Evolutionary conservation across 129 eudicot species (phyloP), one percentile per base, ranked within the genome.

Genomic region (Chrysanthemum makinoi): DNA sequence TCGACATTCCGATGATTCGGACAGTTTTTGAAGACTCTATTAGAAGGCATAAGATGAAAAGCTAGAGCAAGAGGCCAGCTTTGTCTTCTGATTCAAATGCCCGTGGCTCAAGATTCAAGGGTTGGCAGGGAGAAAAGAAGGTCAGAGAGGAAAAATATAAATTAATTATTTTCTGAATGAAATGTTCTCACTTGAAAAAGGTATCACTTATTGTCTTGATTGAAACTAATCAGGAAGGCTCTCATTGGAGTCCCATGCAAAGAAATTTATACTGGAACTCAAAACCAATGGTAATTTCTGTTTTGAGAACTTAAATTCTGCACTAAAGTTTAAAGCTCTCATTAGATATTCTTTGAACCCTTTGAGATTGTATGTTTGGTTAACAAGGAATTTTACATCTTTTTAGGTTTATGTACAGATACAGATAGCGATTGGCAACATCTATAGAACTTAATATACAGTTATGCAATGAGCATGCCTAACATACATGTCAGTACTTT

Each of bases 401-500:
- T 26, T 26, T 26, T 26, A 2, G 28, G 28, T 26, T 26, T 56
- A 7, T 20, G 63, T 50, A 22, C 14, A 66, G 77, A 78, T 80
- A 80, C 91, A 92, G 98, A 54, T 65, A 46, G 43, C 5, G 83
- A 53, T 63, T 74, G 74, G 63, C 81, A 75, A 58, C 65, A 78
- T 66, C 77, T 86, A 47, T 84, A 90, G 53, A 82, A 83, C 68
- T 83, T 82, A 82, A 87, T 95, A 65, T 82, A 62, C 65, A 67
- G 35, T 18, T 95, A 85, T 70, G 86, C 88, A 53, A 69, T 78
- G 53, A 81, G 89, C 93, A 69, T 82, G 69, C 86, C 90, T 16
- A 88, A 84, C 49, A 67, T 80, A 77, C 79, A 77, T 89, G 98
- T 92, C 80, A 84, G 96, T 79, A 77, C 82, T 81, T 81, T 77